Conservation (phyloP, 1,284 basidiomycete species). For the Ganoderma boninense region DNA sequence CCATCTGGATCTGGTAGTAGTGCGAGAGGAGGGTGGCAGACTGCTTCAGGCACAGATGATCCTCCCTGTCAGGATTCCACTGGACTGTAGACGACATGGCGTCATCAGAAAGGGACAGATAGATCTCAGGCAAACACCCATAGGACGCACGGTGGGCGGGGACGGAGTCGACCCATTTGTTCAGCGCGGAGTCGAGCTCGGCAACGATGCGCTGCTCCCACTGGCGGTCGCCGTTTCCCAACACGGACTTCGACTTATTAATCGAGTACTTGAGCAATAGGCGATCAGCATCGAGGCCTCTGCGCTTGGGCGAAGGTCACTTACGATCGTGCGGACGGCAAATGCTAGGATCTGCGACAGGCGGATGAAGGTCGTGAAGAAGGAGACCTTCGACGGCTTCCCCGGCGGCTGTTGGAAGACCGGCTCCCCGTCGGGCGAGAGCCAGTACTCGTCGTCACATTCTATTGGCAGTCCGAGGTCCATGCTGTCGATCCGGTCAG, state of each 20-base stretch:
- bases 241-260: slow-evolving; percentile 56
- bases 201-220: slow-evolving; percentile 64
- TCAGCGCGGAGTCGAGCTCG: slow-evolving; percentile 67
- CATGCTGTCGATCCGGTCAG: slow-evolving; percentile 46
- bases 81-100: slow-evolving; percentile 39
- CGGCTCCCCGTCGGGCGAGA: slow-evolving; percentile 47
- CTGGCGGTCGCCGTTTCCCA: slow-evolving; percentile 54
- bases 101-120: background rate
- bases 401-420: slow-evolving; percentile 56
- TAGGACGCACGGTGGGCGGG: slow-evolving; percentile 54
- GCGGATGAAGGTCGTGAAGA: slow-evolving; percentile 59
- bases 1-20: slow-evolving; percentile 65
- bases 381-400: slow-evolving; percentile 50
- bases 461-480: slow-evolving; percentile 66
- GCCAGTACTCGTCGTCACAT: slow-evolving; percentile 75
- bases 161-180: slow-evolving; percentile 67
- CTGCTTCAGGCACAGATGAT: slow-evolving; percentile 57
- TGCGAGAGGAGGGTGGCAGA: slow-evolving; percentile 60
- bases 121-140: background rate
- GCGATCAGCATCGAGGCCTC: background rate
- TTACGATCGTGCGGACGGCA: background rate
- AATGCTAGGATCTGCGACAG: background rate
- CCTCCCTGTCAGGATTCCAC: slow-evolving; percentile 63
- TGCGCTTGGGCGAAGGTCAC: too few species aligned
- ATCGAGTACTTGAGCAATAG: slow-evolving; percentile 56